Evolutionary conservation across 805 yeast genomes (phyloP), one percentile per base, ranked within the genome.

Genomic region (Candida qinlingensis): DNA sequence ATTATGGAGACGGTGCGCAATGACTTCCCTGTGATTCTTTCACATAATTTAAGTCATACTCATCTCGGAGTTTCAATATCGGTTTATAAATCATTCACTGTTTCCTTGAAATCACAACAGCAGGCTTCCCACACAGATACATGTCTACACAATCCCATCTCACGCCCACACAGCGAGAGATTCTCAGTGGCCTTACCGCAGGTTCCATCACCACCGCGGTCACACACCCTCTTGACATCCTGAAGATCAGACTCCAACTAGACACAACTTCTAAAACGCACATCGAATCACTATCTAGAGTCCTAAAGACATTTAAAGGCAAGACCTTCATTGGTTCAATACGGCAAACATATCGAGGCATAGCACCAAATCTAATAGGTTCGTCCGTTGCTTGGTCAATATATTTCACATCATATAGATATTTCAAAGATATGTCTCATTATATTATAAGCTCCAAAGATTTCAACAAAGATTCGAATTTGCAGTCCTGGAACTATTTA

Each of bases 381-480:
- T 89, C 90, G 55, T 80, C 95, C 0, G 63, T 80, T 0, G 92
- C 96, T 0, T 94, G 99, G 98, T 86, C 89, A 0, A 64, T 87
- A 6, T 94, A 94, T 61, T 94, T 94, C 66, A 77, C 83, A 31
- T 69, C 87, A 38, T 94, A 91, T 65, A 76, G 85, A 35, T 76
- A 74, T 49, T 75, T 79, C 53, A 87, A 87, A 53, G 72, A 68
- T 43, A 33, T 59, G 7, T 59, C 60, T 45, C 64, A 62, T 37
- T 7, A 35, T n/a, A 42, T 39, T 40, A 38, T 50, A 45, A n/a
- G 44, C 44, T 31, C 44, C 49, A n/a, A 47, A 46, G 42, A 52
- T 49, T 35, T 37, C 29, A 42, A 38, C 31, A 46, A 59, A 36
- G 74, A 74, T 50, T 56, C 63, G 5, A 54, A 60, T 7, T 63